phyloP scores from a whole-genome alignment of 768 basidiomycete species.

The Macrolepiota fuliginosa region DNA sequence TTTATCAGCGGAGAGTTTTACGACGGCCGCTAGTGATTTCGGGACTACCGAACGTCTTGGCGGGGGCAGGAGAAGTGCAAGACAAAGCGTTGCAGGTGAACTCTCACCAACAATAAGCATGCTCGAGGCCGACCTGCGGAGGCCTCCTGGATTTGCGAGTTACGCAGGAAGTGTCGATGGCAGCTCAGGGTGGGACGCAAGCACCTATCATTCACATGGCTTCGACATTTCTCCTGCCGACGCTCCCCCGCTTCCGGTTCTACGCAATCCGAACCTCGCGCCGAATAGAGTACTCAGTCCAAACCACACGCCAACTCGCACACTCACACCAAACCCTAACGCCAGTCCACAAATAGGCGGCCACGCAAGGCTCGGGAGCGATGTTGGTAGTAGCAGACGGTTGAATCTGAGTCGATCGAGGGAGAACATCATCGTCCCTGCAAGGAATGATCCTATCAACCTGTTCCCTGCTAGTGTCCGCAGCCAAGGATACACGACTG shows the following conservation, averaged over 20 bases:
- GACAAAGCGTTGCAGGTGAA: neutral
- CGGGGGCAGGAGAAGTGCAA: neutral
- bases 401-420: slow-evolving; percentile 18
- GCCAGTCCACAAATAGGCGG: neutral
- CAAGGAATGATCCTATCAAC: slow-evolving; percentile 25
- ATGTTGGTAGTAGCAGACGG: neutral
- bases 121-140: neutral
- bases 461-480: slow-evolving; percentile 36
- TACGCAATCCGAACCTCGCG: neutral
- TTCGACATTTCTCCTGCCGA: slow-evolving; percentile 2
- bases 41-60: neutral
- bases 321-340: neutral
- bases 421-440: slow-evolving; percentile 20
- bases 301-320: no score
- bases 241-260: neutral
- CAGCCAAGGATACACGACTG: slow-evolving; percentile 27
- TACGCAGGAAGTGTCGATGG: slow-evolving; percentile 1
- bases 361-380: neutral
- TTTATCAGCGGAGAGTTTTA: neutral
- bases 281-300: neutral
- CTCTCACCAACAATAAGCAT: slow-evolving; percentile 1
- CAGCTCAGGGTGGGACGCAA: slow-evolving; percentile 7
- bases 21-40: neutral
- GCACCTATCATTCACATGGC: neutral
- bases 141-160: neutral